These are phyloP conservation scores for Lasiosphaeria ovina DNA, from an alignment of 495 filamentous ascomycete species.

Conservation along the genomic window DNA sequence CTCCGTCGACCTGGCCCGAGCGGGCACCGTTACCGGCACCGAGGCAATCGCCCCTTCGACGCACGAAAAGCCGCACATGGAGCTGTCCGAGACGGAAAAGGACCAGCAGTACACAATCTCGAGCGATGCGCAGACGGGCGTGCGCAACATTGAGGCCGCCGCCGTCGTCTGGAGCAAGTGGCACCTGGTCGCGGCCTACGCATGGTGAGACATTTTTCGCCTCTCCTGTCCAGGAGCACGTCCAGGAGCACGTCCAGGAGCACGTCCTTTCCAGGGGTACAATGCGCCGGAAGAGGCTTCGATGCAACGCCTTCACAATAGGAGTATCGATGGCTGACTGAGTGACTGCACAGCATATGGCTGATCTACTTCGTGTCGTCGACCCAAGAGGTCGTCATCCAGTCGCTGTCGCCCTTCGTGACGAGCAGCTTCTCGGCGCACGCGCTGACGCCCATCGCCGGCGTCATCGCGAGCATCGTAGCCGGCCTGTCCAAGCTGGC, in stretches of 20 bases:
- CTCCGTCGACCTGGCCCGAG: too few relatives aligned
- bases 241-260: neutral
- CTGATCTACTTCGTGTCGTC: conserved; percentile 50
- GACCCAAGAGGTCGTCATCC: conserved; percentile 42
- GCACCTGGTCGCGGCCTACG: conserved; percentile 16
- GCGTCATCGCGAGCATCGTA: conserved; percentile 53
- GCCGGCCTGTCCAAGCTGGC: conserved; percentile 60
- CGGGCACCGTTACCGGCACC: neutral
- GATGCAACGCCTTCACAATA: too few relatives aligned
- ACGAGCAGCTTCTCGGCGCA: conserved; percentile 46
- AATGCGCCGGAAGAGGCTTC: too few relatives aligned
- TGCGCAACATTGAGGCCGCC: conserved; percentile 15
- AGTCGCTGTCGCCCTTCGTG: conserved; percentile 43
- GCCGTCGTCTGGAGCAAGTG: conserved; percentile 16
- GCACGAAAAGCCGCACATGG: neutral
- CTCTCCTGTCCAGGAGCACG: neutral
- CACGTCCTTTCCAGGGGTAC: too few relatives aligned
- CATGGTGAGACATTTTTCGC: conserved; percentile 10
- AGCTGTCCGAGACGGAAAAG: neutral
- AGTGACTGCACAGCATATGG: conserved; percentile 41
- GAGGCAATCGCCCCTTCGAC: neutral
- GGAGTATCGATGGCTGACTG: neutral
- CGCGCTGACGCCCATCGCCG: conserved; percentile 47
- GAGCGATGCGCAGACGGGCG: conserved; percentile 13
- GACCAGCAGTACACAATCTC: neutral